Evolutionary conservation across 768 basidiomycete genomes (phyloP).

Genomic region (Trametes villosa): DNA sequence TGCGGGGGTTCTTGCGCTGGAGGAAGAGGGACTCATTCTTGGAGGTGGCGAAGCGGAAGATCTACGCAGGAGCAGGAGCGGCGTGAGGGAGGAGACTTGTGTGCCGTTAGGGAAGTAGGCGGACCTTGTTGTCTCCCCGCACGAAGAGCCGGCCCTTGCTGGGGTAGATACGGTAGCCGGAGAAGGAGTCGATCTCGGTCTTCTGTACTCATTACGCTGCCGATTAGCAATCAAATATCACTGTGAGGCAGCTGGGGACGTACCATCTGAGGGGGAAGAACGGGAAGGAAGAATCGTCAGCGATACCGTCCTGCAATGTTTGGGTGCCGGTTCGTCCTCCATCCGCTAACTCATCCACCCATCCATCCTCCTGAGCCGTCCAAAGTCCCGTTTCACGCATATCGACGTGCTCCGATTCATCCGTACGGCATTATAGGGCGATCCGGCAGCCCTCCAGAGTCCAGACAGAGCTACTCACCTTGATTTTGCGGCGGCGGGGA

Average conservation of each 20-base stretch:
- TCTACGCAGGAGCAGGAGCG: conserved; percentile 50
- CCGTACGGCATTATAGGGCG: background rate
- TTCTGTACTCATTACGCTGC: conserved; percentile 55
- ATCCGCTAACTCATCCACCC: conserved; percentile 9
- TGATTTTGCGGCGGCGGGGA: conserved; percentile 23
- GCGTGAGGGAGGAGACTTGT: background rate
- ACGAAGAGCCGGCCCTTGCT: conserved; percentile 96
- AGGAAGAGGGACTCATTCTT: conserved; percentile 97
- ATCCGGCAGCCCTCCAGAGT: conserved; percentile 1
- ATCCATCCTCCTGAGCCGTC: conserved; percentile 7
- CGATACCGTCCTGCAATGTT: background rate
- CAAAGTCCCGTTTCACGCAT: background rate
- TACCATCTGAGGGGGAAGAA: conserved; percentile 16
- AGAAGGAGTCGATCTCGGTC: conserved; percentile 99
- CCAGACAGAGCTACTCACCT: conserved; percentile 20
- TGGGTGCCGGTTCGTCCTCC: conserved; percentile 1
- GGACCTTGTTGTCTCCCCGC: conserved; percentile 93
- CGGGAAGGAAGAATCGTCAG: background rate
- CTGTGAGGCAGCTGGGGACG: background rate
- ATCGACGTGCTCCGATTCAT: background rate
- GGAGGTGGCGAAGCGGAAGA: conserved; percentile 93
- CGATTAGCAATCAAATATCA: background rate
- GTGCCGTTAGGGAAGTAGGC: conserved; percentile 25
- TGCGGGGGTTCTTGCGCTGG: conserved; percentile 99
- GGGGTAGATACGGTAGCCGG: conserved; percentile 97